Evolutionary conservation across 352 stramenopile genomes (phyloP).

Genomic region (Pelagophyceae sp.): DNA sequence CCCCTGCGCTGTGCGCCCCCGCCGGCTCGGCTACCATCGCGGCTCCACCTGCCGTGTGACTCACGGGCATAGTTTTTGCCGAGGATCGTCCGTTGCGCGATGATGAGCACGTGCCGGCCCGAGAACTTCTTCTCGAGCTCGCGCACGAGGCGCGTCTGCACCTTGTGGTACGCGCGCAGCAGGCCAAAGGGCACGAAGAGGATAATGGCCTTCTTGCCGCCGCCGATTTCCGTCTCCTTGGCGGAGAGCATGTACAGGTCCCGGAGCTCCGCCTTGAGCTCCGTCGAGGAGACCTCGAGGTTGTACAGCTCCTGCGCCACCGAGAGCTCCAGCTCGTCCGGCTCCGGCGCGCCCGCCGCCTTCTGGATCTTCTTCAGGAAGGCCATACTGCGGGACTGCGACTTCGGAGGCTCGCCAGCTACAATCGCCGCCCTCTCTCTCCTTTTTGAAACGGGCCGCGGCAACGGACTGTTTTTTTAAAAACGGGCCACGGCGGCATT

Average conservation of each 20-base stretch:
- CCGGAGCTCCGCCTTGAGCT: constrained; percentile 95
- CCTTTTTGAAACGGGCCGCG: too few relatives aligned
- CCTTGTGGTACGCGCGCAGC: constrained; percentile 95
- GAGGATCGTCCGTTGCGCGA: constrained; percentile 97
- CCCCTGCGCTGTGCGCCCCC: too few relatives aligned
- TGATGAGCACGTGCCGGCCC: constrained; percentile 94
- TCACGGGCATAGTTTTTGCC: constrained; percentile 85
- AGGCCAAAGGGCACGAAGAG: constrained; percentile 97
- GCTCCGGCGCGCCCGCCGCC: constrained; percentile 33
- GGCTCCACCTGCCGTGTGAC: too few relatives aligned
- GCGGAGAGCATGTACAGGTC: constrained; percentile 96
- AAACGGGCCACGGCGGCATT: too few relatives aligned
- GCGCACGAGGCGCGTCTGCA: constrained; percentile 91
- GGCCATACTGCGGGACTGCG: not conserved
- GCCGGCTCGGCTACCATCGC: too few relatives aligned
- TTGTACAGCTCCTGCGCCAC: constrained; percentile 70
- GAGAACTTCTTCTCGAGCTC: constrained; percentile 99
- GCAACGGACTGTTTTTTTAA: too few relatives aligned
- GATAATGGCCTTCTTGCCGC: constrained; percentile 90
- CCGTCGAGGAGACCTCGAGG: constrained; percentile 77
- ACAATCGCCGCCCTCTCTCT: too few relatives aligned
- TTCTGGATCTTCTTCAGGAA: not conserved
- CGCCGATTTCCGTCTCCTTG: constrained; percentile 93
- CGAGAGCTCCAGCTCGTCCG: constrained; percentile 65
- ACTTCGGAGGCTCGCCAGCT: too few relatives aligned